These are phyloP conservation scores for Pseudocercospora eumusae DNA, from an alignment of 2,329 filamentous ascomycete genomes.

Conservation along the genomic window DNA sequence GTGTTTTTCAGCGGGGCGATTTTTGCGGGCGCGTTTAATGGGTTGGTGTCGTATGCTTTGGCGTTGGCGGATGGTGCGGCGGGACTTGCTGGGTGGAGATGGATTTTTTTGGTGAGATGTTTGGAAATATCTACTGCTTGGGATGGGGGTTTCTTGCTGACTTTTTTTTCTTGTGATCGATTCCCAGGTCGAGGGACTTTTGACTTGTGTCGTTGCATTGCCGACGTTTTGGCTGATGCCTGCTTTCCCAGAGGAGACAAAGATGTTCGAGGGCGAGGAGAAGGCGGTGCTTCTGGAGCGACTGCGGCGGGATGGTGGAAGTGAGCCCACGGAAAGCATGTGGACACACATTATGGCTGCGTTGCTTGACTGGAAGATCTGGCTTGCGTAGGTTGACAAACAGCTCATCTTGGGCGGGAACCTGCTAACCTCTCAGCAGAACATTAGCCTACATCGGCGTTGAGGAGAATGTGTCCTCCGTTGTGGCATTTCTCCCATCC, in stretches of 20 bases:
- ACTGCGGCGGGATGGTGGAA: constrained; percentile 10
- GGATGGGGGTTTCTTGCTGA: not conserved
- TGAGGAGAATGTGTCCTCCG: constrained; percentile 23
- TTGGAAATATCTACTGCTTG: too few relatives aligned
- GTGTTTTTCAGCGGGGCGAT: constrained; percentile 40
- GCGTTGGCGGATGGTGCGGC: constrained; percentile 37
- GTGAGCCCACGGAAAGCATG: constrained; percentile 5
- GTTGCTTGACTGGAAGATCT: constrained; percentile 19
- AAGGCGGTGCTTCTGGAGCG: constrained; percentile 15
- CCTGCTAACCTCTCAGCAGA: not conserved
- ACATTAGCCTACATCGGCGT: constrained; percentile 13
- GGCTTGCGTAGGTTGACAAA: constrained; percentile 14
- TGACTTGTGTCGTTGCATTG: constrained; percentile 13
- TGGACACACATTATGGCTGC: constrained; percentile 14
- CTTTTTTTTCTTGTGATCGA: too few relatives aligned
- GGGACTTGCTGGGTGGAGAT: constrained; percentile 27
- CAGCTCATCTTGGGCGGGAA: not conserved
- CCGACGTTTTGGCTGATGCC: constrained; percentile 13
- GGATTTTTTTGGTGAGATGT: constrained; percentile 14
- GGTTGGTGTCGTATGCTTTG: constrained; percentile 32
- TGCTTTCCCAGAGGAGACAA: constrained; percentile 1
- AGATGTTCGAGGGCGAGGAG: constrained; percentile 11
- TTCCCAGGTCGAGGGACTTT: constrained; percentile 8
- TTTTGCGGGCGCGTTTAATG: constrained; percentile 26
- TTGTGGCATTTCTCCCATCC: constrained; percentile 22